Evolutionary conservation across 176 grass and related monocot genomes (phyloP), one percentile per base, ranked within the genome.

Genomic region (Phoenix dactylifera): DNA sequence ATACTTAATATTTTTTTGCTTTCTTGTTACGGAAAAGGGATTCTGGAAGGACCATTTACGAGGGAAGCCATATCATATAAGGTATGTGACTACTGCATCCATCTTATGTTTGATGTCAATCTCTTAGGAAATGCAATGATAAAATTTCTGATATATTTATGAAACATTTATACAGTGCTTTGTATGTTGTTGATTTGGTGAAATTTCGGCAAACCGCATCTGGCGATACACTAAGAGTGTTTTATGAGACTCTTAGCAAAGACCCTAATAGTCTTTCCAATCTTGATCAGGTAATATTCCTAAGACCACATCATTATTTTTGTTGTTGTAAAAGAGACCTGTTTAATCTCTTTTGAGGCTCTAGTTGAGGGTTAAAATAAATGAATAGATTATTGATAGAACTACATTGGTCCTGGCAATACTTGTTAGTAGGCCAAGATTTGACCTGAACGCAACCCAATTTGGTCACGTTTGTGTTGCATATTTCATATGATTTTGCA

Each of bases 41-140:
- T 97, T 97, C 71, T 97, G 93, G 93, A 97, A 80, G 80, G 93
- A 97, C 76, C 93, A 97, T 82, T 74, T 97, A 57, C 81, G 81
- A 51, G 93, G 93, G 72, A 91, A 78, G 55, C 72, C 93, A 66
- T 97, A 97, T 76, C 93, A 97, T 75, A 97, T 97, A 70, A 97
- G 93, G 87, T 97, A 55, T 15, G 16, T 3, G 4, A 17, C 7
- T 6, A 44, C 35, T 14, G 7, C 35, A n/a, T 35, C 26, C 29
- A n/a, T 60, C 16, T 39, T 60, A 60, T 35, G 9, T 26, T 28
- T 30, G 25, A 18, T 35, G 3, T 60, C n/a, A 26, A 7, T 60
- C 25, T 2, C 7, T 28, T 7, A 18, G n/a, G 9, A 18, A 15
- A 30, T 19, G 58, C 7, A 3, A 4, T 60, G 26, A 59, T 29